Conservation (phyloP, 441 rosid species). For the Gossypium davidsonii region DNA sequence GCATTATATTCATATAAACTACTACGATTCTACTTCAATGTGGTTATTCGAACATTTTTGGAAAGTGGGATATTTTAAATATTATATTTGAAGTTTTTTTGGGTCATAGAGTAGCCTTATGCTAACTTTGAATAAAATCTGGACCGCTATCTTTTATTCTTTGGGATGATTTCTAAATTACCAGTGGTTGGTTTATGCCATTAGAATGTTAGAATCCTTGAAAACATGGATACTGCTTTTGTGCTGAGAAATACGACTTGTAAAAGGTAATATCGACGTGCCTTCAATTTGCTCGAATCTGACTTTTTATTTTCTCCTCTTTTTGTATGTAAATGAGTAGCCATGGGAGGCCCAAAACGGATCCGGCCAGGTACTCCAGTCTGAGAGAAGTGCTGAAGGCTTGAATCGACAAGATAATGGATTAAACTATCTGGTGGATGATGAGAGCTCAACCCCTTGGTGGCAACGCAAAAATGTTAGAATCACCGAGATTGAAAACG, state of each 20-base stretch:
- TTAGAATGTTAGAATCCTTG: not conserved
- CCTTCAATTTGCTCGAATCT: constrained; percentile 5
- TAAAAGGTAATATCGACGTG: not conserved
- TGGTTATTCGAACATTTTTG: constrained; percentile 3
- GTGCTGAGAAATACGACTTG: not conserved
- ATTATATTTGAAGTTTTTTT: not conserved
- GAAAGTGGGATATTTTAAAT: not conserved
- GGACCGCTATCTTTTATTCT: not conserved
- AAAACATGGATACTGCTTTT: not conserved
- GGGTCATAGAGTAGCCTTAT: not conserved
- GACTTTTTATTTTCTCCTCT: constrained; percentile 9
- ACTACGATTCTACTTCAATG: not conserved
- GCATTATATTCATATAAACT: not conserved
- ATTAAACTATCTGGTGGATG: constrained; percentile 30
- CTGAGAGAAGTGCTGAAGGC: constrained; percentile 33
- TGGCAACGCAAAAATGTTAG: constrained; percentile 64
- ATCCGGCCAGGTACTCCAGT: constrained; percentile 31
- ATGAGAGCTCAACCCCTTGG: constrained; percentile 47
- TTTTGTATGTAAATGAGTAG: constrained; percentile 26
- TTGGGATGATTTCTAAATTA: not conserved
- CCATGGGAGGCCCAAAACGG: constrained; percentile 72
- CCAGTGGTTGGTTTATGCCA: not conserved
- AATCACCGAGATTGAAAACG: constrained; percentile 57
- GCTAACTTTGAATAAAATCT: not conserved
- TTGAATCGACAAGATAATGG: constrained; percentile 39